Evolutionary conservation across 768 basidiomycete species (phyloP).

Genomic region (Tricholoma terreum): DNA sequence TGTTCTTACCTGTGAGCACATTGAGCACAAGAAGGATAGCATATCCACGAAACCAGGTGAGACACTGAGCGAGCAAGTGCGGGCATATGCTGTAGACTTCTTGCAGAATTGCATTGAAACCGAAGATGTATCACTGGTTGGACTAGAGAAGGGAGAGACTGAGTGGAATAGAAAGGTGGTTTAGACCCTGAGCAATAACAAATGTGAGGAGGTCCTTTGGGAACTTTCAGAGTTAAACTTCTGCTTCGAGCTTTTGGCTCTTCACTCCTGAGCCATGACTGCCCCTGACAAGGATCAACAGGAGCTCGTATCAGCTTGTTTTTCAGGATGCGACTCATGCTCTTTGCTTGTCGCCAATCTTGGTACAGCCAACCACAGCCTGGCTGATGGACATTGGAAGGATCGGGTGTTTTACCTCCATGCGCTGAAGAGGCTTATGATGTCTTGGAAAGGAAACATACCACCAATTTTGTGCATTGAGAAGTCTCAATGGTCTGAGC

Average conservation of each 20-base stretch:
- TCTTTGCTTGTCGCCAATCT: conserved; percentile 3
- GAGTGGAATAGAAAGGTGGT: neutral
- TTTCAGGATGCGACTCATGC: neutral
- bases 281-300: neutral
- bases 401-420: neutral
- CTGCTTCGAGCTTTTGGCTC: conserved; percentile 16
- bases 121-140: neutral
- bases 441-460: neutral
- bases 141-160: neutral
- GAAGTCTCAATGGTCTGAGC: neutral
- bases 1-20: conserved; percentile 1
- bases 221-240: conserved; percentile 19
- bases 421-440: neutral
- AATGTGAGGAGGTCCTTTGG: conserved; percentile 16
- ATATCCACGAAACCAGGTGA: neutral
- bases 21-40: neutral
- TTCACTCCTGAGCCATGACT: conserved; percentile 10
- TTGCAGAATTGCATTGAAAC: neutral
- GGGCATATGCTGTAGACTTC: neutral
- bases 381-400: neutral
- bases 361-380: conserved; percentile 5
- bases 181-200: neutral
- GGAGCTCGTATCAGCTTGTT: neutral
- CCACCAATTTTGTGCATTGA: neutral
- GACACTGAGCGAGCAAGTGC: neutral